Conservation (phyloP, 2,329 filamentous ascomycete genomes). For the Xylariomycetidae sp. region DNA sequence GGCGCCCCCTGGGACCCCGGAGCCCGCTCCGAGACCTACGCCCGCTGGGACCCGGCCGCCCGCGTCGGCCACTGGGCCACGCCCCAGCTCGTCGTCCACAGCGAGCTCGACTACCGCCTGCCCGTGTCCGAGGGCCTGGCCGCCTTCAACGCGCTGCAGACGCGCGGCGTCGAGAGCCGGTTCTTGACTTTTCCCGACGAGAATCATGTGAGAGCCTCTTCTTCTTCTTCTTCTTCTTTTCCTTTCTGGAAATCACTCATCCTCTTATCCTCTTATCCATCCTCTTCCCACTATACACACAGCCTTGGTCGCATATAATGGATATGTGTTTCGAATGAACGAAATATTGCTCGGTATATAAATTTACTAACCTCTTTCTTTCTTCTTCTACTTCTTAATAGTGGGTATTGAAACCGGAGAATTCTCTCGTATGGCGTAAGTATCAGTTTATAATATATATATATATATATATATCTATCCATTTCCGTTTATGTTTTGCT, state of each 20-base stretch:
- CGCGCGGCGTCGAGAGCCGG: conserved; percentile 67
- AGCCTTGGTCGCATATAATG: too few relatives aligned
- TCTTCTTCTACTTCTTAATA: conserved; percentile 22
- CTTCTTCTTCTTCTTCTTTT: conserved; percentile 48
- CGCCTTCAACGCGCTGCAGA: conserved; percentile 82
- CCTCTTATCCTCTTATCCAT: conserved; percentile 33
- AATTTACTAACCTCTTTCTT: conserved; percentile 14
- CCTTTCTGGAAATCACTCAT: conserved; percentile 32
- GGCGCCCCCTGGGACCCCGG: conserved; percentile 58
- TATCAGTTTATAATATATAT: too few relatives aligned
- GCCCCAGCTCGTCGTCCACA: conserved; percentile 84
- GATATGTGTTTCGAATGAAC: too few relatives aligned
- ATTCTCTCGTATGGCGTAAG: conserved; percentile 88
- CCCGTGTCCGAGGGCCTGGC: conserved; percentile 80
- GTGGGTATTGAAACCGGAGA: conserved; percentile 90
- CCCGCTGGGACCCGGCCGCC: conserved; percentile 64
- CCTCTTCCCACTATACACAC: conserved; percentile 26
- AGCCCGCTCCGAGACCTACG: conserved; percentile 60
- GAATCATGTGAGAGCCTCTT: conserved; percentile 43
- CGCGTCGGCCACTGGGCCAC: conserved; percentile 71
- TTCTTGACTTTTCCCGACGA: conserved; percentile 79
- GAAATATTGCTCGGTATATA: too few relatives aligned
- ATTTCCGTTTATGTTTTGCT: too few relatives aligned
- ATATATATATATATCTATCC: too few relatives aligned
- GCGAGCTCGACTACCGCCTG: conserved; percentile 82